Percentiles rank a stretch among this genome's conserved stretches.
These are phyloP conservation scores for Rhynchospora tenuis DNA, from an alignment of 176 grass and related monocot genomes.

Conservation along the genomic window DNA sequence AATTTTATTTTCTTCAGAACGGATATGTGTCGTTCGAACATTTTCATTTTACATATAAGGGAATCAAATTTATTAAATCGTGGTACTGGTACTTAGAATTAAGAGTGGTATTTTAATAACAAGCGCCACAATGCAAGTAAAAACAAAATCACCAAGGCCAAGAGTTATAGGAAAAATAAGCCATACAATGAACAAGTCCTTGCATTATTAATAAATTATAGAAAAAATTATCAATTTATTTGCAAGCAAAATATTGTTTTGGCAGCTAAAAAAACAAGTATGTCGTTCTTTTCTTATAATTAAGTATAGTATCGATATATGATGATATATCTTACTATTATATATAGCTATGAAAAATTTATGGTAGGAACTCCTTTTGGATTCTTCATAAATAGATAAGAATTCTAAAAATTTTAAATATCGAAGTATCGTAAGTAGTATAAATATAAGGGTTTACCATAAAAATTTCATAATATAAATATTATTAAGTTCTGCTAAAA, in stretches of 20 bases:
- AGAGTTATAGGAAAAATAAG: background rate
- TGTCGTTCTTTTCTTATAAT: background rate
- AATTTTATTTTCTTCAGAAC: background rate
- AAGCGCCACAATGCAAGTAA: too few species aligned
- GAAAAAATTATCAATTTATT: background rate
- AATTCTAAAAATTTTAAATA: background rate
- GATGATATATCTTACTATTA: too few species aligned
- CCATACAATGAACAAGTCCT: background rate
- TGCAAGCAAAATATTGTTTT: background rate
- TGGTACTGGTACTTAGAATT: background rate
- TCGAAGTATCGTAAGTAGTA: background rate
- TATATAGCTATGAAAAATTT: background rate
- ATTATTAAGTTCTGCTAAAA: too few species aligned
- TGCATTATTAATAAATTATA: background rate
- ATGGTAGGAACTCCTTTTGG: background rate
- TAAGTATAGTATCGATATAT: too few species aligned
- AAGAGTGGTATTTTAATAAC: background rate
- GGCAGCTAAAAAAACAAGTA: background rate
- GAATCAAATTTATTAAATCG: background rate
- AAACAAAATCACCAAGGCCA: background rate
- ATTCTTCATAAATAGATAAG: background rate
- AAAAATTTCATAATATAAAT: background rate
- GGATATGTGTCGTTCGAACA: background rate
- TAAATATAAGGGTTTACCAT: background rate
- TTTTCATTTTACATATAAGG: background rate